Conservation (phyloP, 176 grass and related monocot genomes). For the Juncus effusus region DNA sequence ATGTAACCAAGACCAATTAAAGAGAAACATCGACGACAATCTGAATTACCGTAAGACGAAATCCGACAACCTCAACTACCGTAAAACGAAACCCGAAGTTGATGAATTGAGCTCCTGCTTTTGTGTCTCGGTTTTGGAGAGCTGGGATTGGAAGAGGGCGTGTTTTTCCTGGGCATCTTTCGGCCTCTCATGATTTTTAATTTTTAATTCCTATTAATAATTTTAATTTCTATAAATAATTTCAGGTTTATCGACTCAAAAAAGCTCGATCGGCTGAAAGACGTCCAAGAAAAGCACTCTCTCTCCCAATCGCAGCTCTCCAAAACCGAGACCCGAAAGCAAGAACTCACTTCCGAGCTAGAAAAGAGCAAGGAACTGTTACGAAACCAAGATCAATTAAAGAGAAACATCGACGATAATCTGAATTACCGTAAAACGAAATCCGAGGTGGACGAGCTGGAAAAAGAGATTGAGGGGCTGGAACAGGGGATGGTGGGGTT, state of each 20-base stretch:
- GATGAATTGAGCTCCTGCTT: slow-evolving; percentile 80
- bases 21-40: slow-evolving; percentile 98
- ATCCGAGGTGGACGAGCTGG: slow-evolving; percentile 68
- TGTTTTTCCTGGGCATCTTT: slow-evolving; percentile 51
- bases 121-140: slow-evolving; percentile 81
- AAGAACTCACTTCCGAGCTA: slow-evolving; percentile 53
- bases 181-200: no score
- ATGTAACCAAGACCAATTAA: slow-evolving; percentile 73
- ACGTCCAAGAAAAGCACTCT: slow-evolving; percentile 47
- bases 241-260: slow-evolving; percentile 75
- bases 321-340: slow-evolving; percentile 44
- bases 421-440: slow-evolving; percentile 91
- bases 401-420: slow-evolving; percentile 98
- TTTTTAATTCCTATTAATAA: no score
- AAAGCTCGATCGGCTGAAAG: slow-evolving; percentile 61
- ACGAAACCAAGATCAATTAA: slow-evolving; percentile 74
- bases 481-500: slow-evolving; percentile 66
- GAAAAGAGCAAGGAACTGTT: slow-evolving; percentile 70
- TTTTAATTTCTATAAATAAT: slow-evolving; percentile 8
- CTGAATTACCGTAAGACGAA: slow-evolving; percentile 90
- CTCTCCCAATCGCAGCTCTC: slow-evolving; percentile 44
- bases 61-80: slow-evolving; percentile 74
- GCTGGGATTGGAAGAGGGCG: slow-evolving; percentile 54
- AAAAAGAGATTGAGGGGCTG: slow-evolving; percentile 67
- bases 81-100: slow-evolving; percentile 83